These are phyloP conservation scores for Thelonectria olida DNA, from an alignment of 2,329 filamentous ascomycete genomes.

Conservation along the genomic window DNA sequence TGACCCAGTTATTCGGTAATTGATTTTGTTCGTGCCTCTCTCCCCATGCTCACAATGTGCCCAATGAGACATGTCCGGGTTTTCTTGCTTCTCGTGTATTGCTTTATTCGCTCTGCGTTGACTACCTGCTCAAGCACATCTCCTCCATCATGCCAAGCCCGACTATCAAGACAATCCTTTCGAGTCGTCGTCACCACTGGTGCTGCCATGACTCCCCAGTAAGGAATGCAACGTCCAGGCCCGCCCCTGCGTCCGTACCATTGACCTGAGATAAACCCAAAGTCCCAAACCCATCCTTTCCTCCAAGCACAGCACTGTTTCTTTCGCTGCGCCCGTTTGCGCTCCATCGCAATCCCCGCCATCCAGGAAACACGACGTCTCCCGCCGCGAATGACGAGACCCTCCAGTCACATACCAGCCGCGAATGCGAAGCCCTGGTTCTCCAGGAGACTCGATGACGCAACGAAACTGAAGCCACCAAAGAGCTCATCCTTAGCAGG, in stretches of 20 bases:
- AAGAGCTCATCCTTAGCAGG: conserved; percentile 65
- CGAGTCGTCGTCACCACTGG: not conserved
- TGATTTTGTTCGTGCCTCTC: too few species aligned
- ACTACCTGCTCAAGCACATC: too few species aligned
- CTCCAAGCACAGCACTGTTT: not conserved
- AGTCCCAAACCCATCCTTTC: conserved; percentile 2
- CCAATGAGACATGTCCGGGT: not conserved
- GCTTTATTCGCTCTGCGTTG: not conserved
- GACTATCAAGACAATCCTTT: not conserved
- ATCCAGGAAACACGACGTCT: not conserved
- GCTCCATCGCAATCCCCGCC: conserved; percentile 10
- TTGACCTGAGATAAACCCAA: conserved; percentile 13
- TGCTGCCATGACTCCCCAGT: not conserved
- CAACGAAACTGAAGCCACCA: conserved; percentile 72
- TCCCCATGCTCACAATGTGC: not conserved
- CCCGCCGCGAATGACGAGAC: not conserved
- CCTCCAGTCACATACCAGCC: conserved; percentile 27
- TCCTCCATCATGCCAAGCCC: conserved; percentile 11
- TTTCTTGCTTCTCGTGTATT: conserved; percentile 4
- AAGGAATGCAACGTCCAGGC: not conserved
- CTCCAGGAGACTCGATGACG: conserved; percentile 65
- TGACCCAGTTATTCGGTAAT: conserved; percentile 14
- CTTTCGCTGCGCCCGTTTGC: not conserved
- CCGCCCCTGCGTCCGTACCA: not conserved
- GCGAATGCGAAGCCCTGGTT: conserved; percentile 51